A percentile compares a stretch with the other conserved stretches of the same genome.
Evolutionary conservation across 805 yeast species (phyloP).

Genomic region (Pichia californica): DNA sequence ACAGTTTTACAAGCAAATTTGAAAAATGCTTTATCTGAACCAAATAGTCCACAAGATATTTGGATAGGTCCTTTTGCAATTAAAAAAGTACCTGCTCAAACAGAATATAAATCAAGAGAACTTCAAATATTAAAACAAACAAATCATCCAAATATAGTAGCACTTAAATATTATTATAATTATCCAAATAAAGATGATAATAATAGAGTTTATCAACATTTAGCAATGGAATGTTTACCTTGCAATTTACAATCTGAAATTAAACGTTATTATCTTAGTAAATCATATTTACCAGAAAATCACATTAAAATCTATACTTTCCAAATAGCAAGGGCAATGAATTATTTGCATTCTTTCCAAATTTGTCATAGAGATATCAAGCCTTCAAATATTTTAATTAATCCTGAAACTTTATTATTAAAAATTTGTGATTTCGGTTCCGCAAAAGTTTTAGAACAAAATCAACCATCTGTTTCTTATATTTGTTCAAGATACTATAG

Average conservation of each 20-base stretch:
- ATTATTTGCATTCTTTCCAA: conserved; percentile 72
- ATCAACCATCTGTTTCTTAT: conserved; percentile 87
- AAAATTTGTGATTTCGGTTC: conserved; percentile 85
- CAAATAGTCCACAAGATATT: conserved; percentile 19
- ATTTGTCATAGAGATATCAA: conserved; percentile 81
- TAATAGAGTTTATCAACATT: conserved; percentile 63
- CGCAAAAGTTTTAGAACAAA: conserved; percentile 70
- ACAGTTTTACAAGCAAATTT: conserved; percentile 71
- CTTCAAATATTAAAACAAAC: conserved; percentile 69
- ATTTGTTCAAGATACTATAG: conserved; percentile 94
- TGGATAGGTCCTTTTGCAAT: conserved; percentile 84
- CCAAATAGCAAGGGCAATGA: conserved; percentile 79
- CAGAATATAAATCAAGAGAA: conserved; percentile 79
- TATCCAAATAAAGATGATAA: conserved; percentile 53
- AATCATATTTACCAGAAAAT: conserved; percentile 58
- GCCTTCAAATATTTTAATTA: conserved; percentile 75
- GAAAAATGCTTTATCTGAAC: conserved; percentile 20
- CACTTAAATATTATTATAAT: conserved; percentile 63
- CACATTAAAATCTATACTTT: conserved; percentile 73
- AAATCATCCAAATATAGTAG: conserved; percentile 73
- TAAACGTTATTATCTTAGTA: conserved; percentile 56
- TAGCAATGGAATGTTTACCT: conserved; percentile 86
- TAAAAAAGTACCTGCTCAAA: conserved; percentile 80
- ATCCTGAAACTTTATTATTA: conserved; percentile 57
- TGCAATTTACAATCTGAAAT: conserved; percentile 72